A percentile compares a stretch with the other conserved stretches of the same genome.
Evolutionary conservation across 441 rosid genomes (phyloP).

Genomic region (Eutrema salsugineum): DNA sequence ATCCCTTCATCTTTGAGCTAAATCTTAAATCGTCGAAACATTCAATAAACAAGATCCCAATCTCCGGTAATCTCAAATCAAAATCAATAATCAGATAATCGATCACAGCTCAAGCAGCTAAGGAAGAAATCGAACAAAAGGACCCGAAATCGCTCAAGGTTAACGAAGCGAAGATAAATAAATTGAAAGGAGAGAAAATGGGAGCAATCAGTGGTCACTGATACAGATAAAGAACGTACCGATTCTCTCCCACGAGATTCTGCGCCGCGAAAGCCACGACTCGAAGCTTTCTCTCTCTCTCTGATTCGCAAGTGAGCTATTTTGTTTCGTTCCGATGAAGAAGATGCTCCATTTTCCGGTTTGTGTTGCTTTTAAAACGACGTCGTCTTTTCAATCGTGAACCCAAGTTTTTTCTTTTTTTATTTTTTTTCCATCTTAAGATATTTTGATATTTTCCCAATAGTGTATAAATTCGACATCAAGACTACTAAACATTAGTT

Average conservation of each 20-base stretch:
- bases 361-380: neutral
- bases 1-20: neutral
- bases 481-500: neutral
- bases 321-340: neutral
- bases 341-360: neutral
- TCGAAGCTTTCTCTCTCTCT: neutral
- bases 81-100: neutral
- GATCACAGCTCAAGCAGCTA: neutral
- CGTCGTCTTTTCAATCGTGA: neutral
- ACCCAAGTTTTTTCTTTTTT: neutral
- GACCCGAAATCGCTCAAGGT: neutral
- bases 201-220: neutral
- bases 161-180: neutral
- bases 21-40: neutral
- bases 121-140: neutral
- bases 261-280: neutral
- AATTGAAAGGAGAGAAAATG: neutral
- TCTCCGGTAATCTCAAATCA: neutral
- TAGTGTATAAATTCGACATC: neutral
- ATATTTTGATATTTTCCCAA: neutral
- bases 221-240: slow-evolving; percentile 5
- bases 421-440: neutral
- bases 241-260: neutral
- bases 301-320: neutral
- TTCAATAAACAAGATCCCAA: neutral